Base-by-base conservation (phyloP, 108 stramenopile genomes). In the Skeletonema grethae region DNA sequence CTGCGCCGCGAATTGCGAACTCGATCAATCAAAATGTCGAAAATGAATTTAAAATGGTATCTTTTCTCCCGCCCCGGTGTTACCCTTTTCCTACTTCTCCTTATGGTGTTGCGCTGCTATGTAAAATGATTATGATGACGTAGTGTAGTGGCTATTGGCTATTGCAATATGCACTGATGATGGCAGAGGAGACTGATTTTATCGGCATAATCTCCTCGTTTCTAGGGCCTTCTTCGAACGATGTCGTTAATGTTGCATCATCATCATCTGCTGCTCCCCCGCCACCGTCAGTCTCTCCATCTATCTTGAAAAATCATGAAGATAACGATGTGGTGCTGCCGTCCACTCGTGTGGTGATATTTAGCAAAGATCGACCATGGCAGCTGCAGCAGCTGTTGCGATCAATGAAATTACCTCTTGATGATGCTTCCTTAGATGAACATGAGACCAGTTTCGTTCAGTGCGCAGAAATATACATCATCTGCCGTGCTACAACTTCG, bases 341-440 rank as follows among this genome's bases (percentile, higher is more conserved):
- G 1, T 24, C 62, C 9, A 67, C 45, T 56, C 75, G 75, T 38
- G 76, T 73, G 16, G 28, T 84, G 20, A 67, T 84, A 25, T 84
- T 84, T 36, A 81, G 71, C 35, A 84, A 84, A 69, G 84, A 84
- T 69, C 70, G 84, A 56, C 79, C 84, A 35, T 82, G 79, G 79
- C 84, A 84, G 62, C 36, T 84, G 43, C 70, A 69, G 16, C 71
- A 77, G 45, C 65, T 82, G 15, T 36, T 84, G 38, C 46, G 35
- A 16, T 77, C 84, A 11, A 72, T 84, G 55, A 55, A 55, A 59
- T 61, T 83, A 29, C 43, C 32, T 2, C 15, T 22, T 9, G n/a
- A 34, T 28, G n/a, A 31, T 16, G 30, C 35, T 73, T 29, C 35
- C 22, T 15, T 12, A 24, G 13, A 32, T 20, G 12, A 50, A 35